Base-by-base conservation (phyloP, 768 basidiomycete species). In the Naganishia antarctica region DNA sequence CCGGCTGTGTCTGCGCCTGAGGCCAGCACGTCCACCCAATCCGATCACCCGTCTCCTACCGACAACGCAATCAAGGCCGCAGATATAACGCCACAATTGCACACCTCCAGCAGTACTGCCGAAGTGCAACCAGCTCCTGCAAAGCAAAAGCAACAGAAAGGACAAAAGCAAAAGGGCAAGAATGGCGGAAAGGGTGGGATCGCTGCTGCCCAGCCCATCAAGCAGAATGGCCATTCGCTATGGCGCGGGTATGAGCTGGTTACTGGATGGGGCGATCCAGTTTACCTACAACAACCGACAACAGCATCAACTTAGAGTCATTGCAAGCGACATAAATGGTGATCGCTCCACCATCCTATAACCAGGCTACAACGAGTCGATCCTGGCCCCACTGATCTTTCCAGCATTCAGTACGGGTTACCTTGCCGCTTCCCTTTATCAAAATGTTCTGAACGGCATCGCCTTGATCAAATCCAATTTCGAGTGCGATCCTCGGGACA, bases 381-480 rank as follows among this genome's bases (percentile, higher is more conserved):
- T 86, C 81, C 68, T 83, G 84, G 49, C 84, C 85, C 86, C 86
- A 93, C 66, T 86, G 87, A 77, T 93, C 91, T 65, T 76, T 74
- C 90, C 90, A 92, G 40, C 89, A 82, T 71, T 87, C 83, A 4
- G 84, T 82, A 37, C 76, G 71, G 66, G 69, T 70, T 48, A 89
- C 79, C 16, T 75, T 63, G n/a, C 62, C 70, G 40, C 45, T 60
- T 21, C 32, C 49, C 12, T 5, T 48, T 61, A 74, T 77, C 69
- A 92, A 80, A 53, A 93, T 84, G 1, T 71, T 69, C 61, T 82
- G 74, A 21, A 93, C 90, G 1, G 78, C 81, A 2, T 77, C 71
- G 16, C 86, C 88, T 79, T 93, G 91, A 13, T 81, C 80, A 31
- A 84, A 80, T 3, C 90, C 91, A 29, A 92, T 84, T 77, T 94